Evolutionary conservation across 2,329 filamentous ascomycete genomes (phyloP).

Genomic region (Trichoderma hamatum): DNA sequence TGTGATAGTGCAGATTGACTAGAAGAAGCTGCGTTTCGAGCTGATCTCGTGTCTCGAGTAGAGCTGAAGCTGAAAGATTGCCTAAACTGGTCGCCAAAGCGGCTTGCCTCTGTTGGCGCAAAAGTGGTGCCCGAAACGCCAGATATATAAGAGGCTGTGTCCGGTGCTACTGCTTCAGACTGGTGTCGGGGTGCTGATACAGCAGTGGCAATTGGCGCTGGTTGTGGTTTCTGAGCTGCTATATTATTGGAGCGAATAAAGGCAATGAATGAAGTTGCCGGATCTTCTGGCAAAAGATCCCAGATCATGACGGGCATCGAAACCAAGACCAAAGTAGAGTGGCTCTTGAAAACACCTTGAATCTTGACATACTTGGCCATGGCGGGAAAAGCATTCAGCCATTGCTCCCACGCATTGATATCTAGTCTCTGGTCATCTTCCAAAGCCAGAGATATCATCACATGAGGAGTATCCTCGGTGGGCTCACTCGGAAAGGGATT

Average conservation of each 20-base stretch:
- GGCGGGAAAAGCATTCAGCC: conserved; percentile 59
- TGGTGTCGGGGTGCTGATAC: conserved; percentile 33
- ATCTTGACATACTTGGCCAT: conserved; percentile 63
- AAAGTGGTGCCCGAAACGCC: conserved; percentile 42
- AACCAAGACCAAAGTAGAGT: conserved; percentile 60
- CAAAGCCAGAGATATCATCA: conserved; percentile 62
- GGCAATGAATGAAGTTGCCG: conserved; percentile 60
- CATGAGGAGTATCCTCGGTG: conserved; percentile 59
- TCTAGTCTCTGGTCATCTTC: conserved; percentile 61
- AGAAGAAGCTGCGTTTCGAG: conserved; percentile 26
- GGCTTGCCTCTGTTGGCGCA: conserved; percentile 36
- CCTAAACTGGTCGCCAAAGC: conserved; percentile 22
- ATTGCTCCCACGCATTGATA: conserved; percentile 61
- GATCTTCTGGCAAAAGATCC: conserved; percentile 61
- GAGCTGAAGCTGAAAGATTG: conserved; percentile 5
- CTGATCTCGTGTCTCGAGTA: background rate
- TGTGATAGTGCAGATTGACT: conserved; percentile 33
- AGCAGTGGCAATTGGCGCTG: conserved; percentile 32
- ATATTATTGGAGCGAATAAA: conserved; percentile 63
- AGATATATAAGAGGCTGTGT: conserved; percentile 39
- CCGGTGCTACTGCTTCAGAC: conserved; percentile 29
- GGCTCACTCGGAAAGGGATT: conserved; percentile 47
- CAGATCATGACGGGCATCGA: conserved; percentile 63
- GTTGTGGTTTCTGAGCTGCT: conserved; percentile 39
- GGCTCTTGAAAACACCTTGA: conserved; percentile 63